These are phyloP conservation scores for Trichophyton verrucosum DNA, from an alignment of 2,329 filamentous ascomycete genomes.

Conservation along the genomic window DNA sequence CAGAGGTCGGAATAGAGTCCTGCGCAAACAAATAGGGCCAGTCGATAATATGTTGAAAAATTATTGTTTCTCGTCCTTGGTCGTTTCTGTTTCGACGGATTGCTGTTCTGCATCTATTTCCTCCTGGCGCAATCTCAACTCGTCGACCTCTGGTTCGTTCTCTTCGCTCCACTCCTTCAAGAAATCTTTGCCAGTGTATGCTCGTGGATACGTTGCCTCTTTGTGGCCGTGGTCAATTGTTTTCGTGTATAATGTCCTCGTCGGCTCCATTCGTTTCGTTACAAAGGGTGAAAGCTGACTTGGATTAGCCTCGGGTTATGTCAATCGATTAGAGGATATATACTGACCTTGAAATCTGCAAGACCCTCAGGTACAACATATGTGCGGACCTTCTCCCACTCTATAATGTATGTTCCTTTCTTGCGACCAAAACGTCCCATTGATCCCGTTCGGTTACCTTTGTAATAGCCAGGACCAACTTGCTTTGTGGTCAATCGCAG, in stretches of 20 bases:
- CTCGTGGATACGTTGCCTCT: conserved; percentile 12
- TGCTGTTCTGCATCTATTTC: background rate
- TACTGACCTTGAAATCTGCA: conserved; percentile 55
- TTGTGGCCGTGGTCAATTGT: conserved; percentile 15
- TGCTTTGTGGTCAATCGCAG: conserved; percentile 89
- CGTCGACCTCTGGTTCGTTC: conserved; percentile 23
- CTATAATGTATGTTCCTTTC: conserved; percentile 53
- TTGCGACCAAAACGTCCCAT: conserved; percentile 64
- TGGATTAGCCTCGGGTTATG: background rate
- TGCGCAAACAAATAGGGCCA: background rate
- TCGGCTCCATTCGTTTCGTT: conserved; percentile 30
- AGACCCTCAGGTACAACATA: conserved; percentile 66
- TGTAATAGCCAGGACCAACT: conserved; percentile 90
- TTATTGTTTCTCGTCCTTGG: background rate
- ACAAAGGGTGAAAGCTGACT: conserved; percentile 36
- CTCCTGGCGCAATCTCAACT: conserved; percentile 9
- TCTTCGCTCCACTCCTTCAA: conserved; percentile 29
- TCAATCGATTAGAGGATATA: background rate
- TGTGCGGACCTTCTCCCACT: conserved; percentile 79
- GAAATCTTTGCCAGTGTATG: conserved; percentile 26
- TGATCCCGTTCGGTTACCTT: conserved; percentile 78
- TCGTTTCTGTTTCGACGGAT: background rate
- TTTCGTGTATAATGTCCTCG: conserved; percentile 23
- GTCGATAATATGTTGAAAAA: background rate
- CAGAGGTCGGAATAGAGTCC: background rate